Evolutionary conservation across 345 rosid genomes (phyloP), one percentile per base, ranked within the genome.

Genomic region (Noccaea caerulescens): DNA sequence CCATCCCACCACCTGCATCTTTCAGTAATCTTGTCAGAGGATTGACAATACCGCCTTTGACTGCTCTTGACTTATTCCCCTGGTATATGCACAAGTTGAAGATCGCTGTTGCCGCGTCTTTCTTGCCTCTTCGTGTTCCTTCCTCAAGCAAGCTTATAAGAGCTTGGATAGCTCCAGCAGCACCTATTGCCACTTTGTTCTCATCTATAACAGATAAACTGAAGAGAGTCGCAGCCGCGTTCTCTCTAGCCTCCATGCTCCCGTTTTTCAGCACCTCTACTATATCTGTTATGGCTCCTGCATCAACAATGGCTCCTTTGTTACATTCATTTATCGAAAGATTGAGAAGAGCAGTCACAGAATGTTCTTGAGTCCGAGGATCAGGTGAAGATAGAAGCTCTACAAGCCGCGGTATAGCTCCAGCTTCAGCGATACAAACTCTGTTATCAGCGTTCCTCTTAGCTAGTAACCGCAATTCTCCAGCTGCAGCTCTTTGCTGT

Each of bases 171-270:
- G 99, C 99, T 42, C 96, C 99, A 5, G 98, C 98, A 47, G 92
- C 96, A 55, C 99, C 98, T 58, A 89, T 94, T 0, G 96, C 85
- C 54, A 94, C 97, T 83, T 94, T 94, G 80, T 91, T 94, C 75
- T 92, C 98, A 63, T 94, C 99, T n/a, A 94, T 18, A 47, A 94
- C 96, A 5, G 99, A 94, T 75, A 91, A 82, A 78, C 98, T 94
- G 78, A 94, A 94, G 50, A 94, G 97, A 8, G 97, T 92, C 7
- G 98, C 98, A 1, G 98, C 99, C 12, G 98, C 99, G 65, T 94
- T 94, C 81, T 94, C 99, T 79, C 98, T 85, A 34, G 99, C 99
- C 75, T 91, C 97, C 95, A 91, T 91, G 84, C 99, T 91, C 63
- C 97, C 98, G 11, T 76, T 85, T 77, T 79, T 89, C 39, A 94